Evolutionary conservation across 1,139 yeast species (phyloP), one percentile per base, ranked within the genome.

Genomic region (Diutina ranongensis): DNA sequence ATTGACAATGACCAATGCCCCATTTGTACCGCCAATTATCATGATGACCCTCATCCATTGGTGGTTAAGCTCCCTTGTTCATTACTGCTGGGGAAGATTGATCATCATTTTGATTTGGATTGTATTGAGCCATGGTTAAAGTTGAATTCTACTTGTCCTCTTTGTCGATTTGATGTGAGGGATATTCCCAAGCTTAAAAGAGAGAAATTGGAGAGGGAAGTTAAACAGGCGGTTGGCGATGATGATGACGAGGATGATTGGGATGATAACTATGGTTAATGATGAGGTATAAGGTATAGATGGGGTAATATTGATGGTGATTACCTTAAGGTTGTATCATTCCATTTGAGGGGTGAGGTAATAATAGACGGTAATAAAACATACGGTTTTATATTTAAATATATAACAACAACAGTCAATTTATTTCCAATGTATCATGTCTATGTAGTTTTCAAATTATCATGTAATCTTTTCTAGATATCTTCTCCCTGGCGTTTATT

Each of bases 71-170:
- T 89, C 33, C 95, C 96, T 0, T 92, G 97, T 58, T 72, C 74
- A 44, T 59, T 65, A 3, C 51, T 31, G 54, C 54, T 35, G 49
- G 57, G 35, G 10, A 45, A 48, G 20, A 62, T 57, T 45, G 74
- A 70, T 44, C 97, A 89, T 61, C 71, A 72, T 35, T 89, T 85
- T 61, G 97, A 89, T 58, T 67, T 88, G 53, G 97, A 89, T 54
- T 89, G 97, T 59, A 79, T 89, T 38, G 83, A 83, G 0, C 94
- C 95, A 0, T 89, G 97, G 97, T 66, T 89, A 46, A 77, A 78
- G 52, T 67, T 80, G 49, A 83, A 85, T 55, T 70, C 81, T 1
- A 87, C 95, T 0, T 89, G 97, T 58, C 97, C 97, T 0, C 63
- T 89, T 57, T 89, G 97, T 59, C 68, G 97, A 52, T 78, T 75